Conservation (phyloP, 1,284 basidiomycete species). For the Cryptococcus sp. region DNA sequence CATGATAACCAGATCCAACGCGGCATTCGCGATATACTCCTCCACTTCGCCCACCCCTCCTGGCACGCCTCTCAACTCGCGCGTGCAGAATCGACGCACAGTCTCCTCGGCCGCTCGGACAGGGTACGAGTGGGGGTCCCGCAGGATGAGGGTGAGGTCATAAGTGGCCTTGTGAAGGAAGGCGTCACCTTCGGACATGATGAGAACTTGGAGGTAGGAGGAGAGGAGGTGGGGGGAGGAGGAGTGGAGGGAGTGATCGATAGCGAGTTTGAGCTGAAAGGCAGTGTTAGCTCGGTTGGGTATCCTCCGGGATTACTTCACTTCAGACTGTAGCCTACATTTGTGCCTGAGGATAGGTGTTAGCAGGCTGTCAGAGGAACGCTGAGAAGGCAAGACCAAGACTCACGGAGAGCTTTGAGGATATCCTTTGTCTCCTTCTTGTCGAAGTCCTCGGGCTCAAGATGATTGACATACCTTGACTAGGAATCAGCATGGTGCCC, state of each 20-base stretch:
- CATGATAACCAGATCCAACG: slow-evolving; percentile 49
- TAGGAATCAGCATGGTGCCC: not conserved
- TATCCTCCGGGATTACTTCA: not conserved
- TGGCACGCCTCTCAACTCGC: slow-evolving; percentile 42
- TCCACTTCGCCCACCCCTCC: slow-evolving; percentile 42
- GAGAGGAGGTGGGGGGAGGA: slow-evolving; percentile 41
- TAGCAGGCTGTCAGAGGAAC: not conserved
- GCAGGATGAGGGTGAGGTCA: slow-evolving; percentile 42
- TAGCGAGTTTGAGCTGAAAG: slow-evolving; percentile 48
- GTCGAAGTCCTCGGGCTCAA: slow-evolving; percentile 46
- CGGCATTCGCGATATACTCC: slow-evolving; percentile 48
- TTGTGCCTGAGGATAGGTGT: slow-evolving; percentile 26
- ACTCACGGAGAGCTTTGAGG: slow-evolving; percentile 41
- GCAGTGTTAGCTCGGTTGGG: not conserved
- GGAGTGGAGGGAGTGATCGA: slow-evolving; percentile 46
- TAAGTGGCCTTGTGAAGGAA: slow-evolving; percentile 43
- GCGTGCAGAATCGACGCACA: slow-evolving; percentile 45
- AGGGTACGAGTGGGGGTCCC: slow-evolving; percentile 20
- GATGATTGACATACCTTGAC: slow-evolving; percentile 47
- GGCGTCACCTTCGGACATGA: slow-evolving; percentile 51
- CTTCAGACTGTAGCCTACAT: slow-evolving; percentile 29
- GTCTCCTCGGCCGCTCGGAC: slow-evolving; percentile 40
- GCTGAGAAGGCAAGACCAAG: not conserved
- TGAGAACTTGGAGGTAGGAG: slow-evolving; percentile 50
- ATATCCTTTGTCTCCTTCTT: slow-evolving; percentile 44